Evolutionary conservation across 106 monocot species (phyloP), one percentile per base, ranked within the genome.

Genomic region (Cymbidium sinense): DNA sequence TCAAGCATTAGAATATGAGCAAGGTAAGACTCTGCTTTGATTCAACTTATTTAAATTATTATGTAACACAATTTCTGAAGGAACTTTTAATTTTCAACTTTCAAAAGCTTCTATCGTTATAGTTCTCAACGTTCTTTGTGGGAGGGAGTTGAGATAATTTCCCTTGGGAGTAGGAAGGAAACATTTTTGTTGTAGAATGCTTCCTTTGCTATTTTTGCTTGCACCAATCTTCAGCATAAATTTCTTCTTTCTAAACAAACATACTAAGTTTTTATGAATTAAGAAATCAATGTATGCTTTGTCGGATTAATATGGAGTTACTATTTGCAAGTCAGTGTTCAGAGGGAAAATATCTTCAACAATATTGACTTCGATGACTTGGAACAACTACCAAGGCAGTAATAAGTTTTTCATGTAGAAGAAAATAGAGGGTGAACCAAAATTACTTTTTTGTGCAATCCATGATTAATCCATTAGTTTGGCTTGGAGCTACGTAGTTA

Each of bases 1-100:
- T 85, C 98, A 99, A 81, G 98, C 98, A 61, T 81, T 99, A 35
- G 98, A 99, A 82, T 99, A 99, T 76, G 98, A 99, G 87, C 88
- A 82, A 44, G 98, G 98, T 99, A 82, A 74, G 79, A 25, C 12
- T 11, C 74, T 47, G 5, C 13, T 54, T n/a, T 18, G 18, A 3
- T 54, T 55, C 19, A 3, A 21, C 29, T 30, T 52, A 55, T 52
- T 50, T 76, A 10, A 21, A 19, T 50, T 34, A 17, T 76, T 28
- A 20, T 47, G 23, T 7, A 25, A 25, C 43, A 20, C 31, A 25
- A 50, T 17, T 76, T 33, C 12, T 11, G n/a, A n/a, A n/a, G 23
- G 74, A 44, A 43, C 20, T 5, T 44, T 36, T 37, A 39, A 21
- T 2, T 7, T 21, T 6, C 20, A 21, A 71, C 5, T 36, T 39